phyloP scores from a whole-genome alignment of 177 flowering plant species.

The Vitis hybrid region DNA sequence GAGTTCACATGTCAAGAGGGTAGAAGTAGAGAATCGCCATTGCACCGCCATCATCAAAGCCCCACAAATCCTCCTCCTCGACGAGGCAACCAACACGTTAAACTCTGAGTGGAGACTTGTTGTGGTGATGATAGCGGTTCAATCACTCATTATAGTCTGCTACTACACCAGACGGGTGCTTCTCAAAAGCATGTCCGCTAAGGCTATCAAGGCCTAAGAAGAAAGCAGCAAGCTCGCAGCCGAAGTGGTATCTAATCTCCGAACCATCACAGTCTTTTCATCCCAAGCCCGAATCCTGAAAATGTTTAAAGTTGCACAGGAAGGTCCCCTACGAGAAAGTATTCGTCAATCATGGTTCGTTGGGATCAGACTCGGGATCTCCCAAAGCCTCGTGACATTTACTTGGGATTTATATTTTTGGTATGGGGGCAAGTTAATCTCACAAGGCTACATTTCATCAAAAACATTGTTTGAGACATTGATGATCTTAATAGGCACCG shows the following conservation, averaged over 20 bases:
- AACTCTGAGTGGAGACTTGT: conserved; percentile 46
- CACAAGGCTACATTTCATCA: conserved; percentile 45
- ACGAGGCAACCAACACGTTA: conserved; percentile 86
- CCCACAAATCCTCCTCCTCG: conserved; percentile 73
- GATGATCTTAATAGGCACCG: conserved; percentile 72
- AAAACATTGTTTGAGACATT: conserved; percentile 66
- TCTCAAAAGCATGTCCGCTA: too few species aligned
- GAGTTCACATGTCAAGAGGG: conserved; percentile 90
- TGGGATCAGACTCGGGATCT: conserved; percentile 65
- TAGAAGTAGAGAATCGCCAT: conserved; percentile 91
- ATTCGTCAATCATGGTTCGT: conserved; percentile 75
- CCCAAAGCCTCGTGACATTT: conserved; percentile 54
- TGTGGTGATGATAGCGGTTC: too few species aligned
- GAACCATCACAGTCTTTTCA: too few species aligned
- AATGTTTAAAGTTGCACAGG: too few species aligned
- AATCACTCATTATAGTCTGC: too few species aligned
- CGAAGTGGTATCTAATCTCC: too few species aligned
- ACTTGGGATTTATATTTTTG: conserved; percentile 82
- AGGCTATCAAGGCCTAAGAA: too few species aligned
- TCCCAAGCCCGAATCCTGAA: too few species aligned
- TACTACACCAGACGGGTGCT: too few species aligned
- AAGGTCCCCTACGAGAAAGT: conserved; percentile 45
- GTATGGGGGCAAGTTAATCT: conserved; percentile 78
- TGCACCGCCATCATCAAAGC: conserved; percentile 68
- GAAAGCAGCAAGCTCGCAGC: too few species aligned